Conservation (phyloP, 345 rosid species). For the Barbarea vulgaris region DNA sequence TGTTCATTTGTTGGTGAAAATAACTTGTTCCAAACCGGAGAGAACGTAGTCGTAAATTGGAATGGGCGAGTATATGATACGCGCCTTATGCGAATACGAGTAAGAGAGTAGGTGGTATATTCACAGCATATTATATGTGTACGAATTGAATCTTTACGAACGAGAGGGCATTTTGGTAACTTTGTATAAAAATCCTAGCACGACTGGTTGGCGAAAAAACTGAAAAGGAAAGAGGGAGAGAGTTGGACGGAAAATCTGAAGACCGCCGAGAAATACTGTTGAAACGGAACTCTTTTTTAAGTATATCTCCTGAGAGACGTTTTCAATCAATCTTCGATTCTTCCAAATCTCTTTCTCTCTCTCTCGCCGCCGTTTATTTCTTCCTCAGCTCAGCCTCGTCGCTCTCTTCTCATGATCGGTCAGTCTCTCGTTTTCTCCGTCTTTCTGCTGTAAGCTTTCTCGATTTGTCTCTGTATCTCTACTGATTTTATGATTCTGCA, state of each 20-base stretch:
- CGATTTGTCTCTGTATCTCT: background rate
- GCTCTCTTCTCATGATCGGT: conserved; percentile 22
- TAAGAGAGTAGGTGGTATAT: conserved; percentile 12
- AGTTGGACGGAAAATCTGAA: conserved; percentile 14
- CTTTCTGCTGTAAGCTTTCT: background rate
- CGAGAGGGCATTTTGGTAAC: conserved; percentile 7
- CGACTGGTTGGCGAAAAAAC: background rate
- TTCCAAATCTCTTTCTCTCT: conserved; percentile 7
- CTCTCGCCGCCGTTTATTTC: background rate
- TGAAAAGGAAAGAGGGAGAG: background rate
- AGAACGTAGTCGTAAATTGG: too few relatives aligned
- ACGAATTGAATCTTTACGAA: conserved; percentile 8
- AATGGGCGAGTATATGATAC: too few relatives aligned
- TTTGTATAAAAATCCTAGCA: background rate
- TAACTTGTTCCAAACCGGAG: too few relatives aligned
- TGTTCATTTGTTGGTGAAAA: too few relatives aligned
- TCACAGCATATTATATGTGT: conserved; percentile 12
- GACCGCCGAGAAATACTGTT: conserved; percentile 16
- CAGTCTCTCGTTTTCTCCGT: conserved; percentile 4
- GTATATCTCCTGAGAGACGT: conserved; percentile 5
- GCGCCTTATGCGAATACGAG: too few relatives aligned
- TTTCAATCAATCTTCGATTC: conserved; percentile 5
- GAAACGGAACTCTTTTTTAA: conserved; percentile 7
- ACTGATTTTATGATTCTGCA: background rate
- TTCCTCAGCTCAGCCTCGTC: background rate